phyloP scores from a whole-genome alignment of 257 asterid genomes.

The Leonotis leonurus region DNA sequence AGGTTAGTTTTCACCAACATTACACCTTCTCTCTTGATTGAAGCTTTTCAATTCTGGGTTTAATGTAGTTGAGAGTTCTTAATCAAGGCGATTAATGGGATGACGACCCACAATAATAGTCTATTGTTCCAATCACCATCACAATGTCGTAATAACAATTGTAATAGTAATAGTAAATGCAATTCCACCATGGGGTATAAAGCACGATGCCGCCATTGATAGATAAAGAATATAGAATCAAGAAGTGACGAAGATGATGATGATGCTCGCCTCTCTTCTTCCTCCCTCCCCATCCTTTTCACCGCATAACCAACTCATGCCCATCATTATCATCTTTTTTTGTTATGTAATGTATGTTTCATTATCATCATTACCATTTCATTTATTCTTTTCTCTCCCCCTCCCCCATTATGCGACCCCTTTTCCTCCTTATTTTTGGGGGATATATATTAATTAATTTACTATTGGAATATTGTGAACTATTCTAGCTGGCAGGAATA shows the following conservation, averaged over 20 bases:
- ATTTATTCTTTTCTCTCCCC: neutral
- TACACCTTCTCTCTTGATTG: neutral
- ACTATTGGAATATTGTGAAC: too few species aligned
- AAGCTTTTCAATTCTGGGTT: neutral
- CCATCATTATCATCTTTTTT: conserved; percentile 34
- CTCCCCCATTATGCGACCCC: too few species aligned
- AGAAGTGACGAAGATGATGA: too few species aligned
- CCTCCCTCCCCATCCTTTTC: conserved; percentile 32
- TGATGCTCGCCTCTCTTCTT: too few species aligned
- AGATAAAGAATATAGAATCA: neutral
- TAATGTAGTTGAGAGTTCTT: neutral
- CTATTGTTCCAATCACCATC: conserved; percentile 10
- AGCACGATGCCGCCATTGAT: neutral
- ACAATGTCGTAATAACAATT: neutral
- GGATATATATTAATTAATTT: neutral
- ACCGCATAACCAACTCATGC: conserved; percentile 31
- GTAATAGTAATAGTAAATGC: neutral
- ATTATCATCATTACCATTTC: conserved; percentile 14
- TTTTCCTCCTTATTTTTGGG: neutral
- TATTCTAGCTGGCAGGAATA: conserved; percentile 90
- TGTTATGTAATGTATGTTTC: conserved; percentile 17
- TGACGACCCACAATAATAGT: conserved; percentile 17
- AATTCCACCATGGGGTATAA: too few species aligned
- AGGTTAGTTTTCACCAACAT: conserved; percentile 52
- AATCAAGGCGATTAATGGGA: neutral